phyloP scores from a whole-genome alignment of 495 filamentous ascomycete genomes.

The Xylaria castorea region DNA sequence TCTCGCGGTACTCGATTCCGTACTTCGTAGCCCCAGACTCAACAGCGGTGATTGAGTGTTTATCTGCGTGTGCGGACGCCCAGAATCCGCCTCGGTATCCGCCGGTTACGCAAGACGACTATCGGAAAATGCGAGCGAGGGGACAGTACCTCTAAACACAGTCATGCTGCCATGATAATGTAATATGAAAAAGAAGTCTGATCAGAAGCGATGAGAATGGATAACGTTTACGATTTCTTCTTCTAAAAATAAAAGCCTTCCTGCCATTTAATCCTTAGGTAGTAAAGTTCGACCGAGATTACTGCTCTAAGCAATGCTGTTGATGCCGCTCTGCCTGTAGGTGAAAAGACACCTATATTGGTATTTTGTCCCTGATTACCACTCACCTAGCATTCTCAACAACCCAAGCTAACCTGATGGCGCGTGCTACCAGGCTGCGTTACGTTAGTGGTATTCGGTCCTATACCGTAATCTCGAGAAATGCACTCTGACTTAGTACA shows the following conservation, averaged over 20 bases:
- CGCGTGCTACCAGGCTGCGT: background rate
- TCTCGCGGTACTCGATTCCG: conserved; percentile 65
- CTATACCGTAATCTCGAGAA: background rate
- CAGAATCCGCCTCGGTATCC: conserved; percentile 56
- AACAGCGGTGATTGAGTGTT: conserved; percentile 61
- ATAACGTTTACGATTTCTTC: background rate
- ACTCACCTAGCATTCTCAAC: background rate
- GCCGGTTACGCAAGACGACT: conserved; percentile 59
- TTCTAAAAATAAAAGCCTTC: background rate
- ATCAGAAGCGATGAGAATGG: background rate
- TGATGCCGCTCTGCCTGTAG: background rate
- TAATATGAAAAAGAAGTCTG: background rate
- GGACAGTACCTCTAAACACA: conserved; percentile 55
- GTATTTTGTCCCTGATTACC: background rate
- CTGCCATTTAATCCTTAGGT: background rate
- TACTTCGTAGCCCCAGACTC: conserved; percentile 66
- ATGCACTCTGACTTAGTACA: background rate
- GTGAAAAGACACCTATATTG: background rate
- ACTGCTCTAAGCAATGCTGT: background rate
- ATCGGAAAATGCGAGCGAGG: conserved; percentile 58
- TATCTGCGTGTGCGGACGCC: conserved; percentile 55
- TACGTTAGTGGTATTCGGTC: background rate
- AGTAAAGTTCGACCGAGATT: background rate
- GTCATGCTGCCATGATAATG: background rate
- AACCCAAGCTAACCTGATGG: background rate